Base-by-base conservation (phyloP, 192 early-diverging fungal species). In the Umbelopsis vinacea region DNA sequence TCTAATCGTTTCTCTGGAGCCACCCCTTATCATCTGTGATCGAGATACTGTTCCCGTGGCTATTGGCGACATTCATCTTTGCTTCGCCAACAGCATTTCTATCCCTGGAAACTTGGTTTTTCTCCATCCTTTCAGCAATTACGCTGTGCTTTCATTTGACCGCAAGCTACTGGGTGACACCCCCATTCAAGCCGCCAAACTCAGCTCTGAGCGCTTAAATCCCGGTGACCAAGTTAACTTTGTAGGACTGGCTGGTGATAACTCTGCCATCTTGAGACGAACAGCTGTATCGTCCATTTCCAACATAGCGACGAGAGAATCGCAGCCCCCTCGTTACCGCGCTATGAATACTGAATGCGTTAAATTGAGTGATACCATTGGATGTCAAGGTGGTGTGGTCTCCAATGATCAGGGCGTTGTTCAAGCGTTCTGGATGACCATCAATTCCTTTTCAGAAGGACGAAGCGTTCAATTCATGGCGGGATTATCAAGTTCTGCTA, bases 101-200 rank as follows among this genome's bases (percentile, higher is more conserved):
- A 89, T 97, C 53, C 92, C 94, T 0, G 97, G 87, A 17, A 88
- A 89, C 66, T 79, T 95, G 24, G 72, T 90, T 7, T 96, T 93
- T 74, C 63, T 93, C 50, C 97, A 98, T 66, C 97, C 95, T 3
- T 89, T 89, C 4, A 91, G 94, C 70, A 97, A 95, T 82, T 92
- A 92, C 82, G 89, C 91, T 3, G 86, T 98, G 55, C 48, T 98
- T 24, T 84, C 87, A 35, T 98, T 93, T 74, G 92, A 98, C 54
- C 82, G 89, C 11, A 69, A 69, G 12, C 79, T 88, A 33, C 69
- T 96, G 43, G 91, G 89, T 14, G 69, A 83, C 7, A 93, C 92
- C 2, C 90, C 92, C 15, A 86, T 96, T 17, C 68, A 79, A 37
- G 76, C 86, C 0, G 87, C 89, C 4, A 76, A 80, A 35, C 73